These are phyloP conservation scores for Citrus australasica DNA, from an alignment of 345 rosid genomes.

Conservation along the genomic window DNA sequence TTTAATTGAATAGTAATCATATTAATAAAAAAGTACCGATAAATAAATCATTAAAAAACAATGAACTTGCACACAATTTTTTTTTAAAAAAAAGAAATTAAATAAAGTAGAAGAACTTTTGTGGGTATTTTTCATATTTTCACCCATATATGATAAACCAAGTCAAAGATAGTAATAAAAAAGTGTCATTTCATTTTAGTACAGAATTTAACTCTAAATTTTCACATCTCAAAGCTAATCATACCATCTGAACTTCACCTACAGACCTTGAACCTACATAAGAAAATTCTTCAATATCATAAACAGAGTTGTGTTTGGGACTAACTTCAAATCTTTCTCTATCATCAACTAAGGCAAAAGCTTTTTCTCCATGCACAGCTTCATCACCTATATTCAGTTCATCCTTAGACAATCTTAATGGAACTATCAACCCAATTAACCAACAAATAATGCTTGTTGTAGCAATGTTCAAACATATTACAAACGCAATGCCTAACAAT, in stretches of 20 bases:
- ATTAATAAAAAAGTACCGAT: too few relatives aligned
- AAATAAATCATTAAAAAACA: too few relatives aligned
- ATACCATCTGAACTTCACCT: slow-evolving; percentile 23
- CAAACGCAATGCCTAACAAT: slow-evolving; percentile 28
- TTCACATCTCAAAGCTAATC: background rate
- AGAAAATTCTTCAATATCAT: slow-evolving; percentile 23
- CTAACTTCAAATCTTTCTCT: slow-evolving; percentile 10
- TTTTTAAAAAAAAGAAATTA: too few relatives aligned
- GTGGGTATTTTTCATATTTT: too few relatives aligned
- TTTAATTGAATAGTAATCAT: too few relatives aligned
- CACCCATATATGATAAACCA: too few relatives aligned
- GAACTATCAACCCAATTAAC: slow-evolving; percentile 28
- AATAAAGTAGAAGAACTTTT: too few relatives aligned
- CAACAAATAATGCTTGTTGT: slow-evolving; percentile 37
- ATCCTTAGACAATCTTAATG: slow-evolving; percentile 34
- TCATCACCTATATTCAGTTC: slow-evolving; percentile 28
- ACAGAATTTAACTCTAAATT: too few relatives aligned
- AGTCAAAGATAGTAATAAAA: too few relatives aligned
- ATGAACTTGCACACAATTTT: too few relatives aligned
- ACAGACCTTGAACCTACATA: slow-evolving; percentile 11
- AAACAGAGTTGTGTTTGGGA: slow-evolving; percentile 21
- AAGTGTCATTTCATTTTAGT: too few relatives aligned
- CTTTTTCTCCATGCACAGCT: slow-evolving; percentile 40
- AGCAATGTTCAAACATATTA: slow-evolving; percentile 31
- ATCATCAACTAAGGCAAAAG: slow-evolving; percentile 27